Base-by-base conservation (phyloP, 768 basidiomycete species). In the Panus rudis region DNA sequence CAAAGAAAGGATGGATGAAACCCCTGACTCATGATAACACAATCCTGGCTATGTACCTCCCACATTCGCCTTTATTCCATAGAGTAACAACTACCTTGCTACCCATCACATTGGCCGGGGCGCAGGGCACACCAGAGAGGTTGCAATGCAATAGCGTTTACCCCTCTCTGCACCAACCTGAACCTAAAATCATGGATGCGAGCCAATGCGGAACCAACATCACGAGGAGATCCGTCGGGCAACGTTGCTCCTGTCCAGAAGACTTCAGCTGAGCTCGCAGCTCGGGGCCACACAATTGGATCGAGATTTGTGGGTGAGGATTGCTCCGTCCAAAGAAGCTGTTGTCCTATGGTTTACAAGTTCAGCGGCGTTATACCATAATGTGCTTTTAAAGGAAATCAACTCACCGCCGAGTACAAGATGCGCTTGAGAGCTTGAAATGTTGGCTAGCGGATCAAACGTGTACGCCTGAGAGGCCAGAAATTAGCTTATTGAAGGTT, bases 291-390 rank as follows among this genome's bases (percentile, higher is more conserved):
- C 1, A 74, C 68, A 42, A 78, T 79, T 2, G 74, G 54, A 51
- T 90, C 85, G 25, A 89, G 59, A 54, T 82, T 88, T 41, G 70
- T 64, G 17, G 82, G 71, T 12, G 73, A 71, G 1, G 81, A 75
- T 58, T 88, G 84, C 57, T 89, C 86, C 0, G 80, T 71, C 85
- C 84, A 89, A 3, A 89, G 67, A 1, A 79, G 71, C 32, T 81
- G 76, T 55, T 87, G 72, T n/a, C 84, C 54, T 56, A 37, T 19
- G 14, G 20, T 3, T 1, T 6, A 10, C 26, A 22, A 24, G 24
- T 27, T 7, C 31, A 5, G n/a, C 10, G 16, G 40, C 44, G 43
- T 22, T 33, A 20, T 22, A 37, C 4, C 12, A 7, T 27, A 3
- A 6, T 8, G 41, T 7, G n/a, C 12, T 23, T 31, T 26, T 19